A percentile compares a stretch with the other conserved stretches of the same genome.
Evolutionary conservation across 805 yeast genomes (phyloP).

Genomic region (Brettanomyces sp.): DNA sequence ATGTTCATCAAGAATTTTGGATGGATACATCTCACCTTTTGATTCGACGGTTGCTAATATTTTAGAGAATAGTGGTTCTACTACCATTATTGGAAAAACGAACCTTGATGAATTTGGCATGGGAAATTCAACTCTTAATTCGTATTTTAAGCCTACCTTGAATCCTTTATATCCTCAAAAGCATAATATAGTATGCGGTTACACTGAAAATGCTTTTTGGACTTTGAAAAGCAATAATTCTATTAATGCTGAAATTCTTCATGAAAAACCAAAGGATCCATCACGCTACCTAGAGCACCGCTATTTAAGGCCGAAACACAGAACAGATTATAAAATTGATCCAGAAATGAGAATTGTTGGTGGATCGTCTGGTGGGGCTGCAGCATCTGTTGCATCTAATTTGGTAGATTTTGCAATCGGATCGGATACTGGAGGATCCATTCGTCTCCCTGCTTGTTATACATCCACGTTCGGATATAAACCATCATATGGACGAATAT

Average conservation of each 20-base stretch:
- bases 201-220: slow-evolving; percentile 16
- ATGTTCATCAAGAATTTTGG: slow-evolving; percentile 62
- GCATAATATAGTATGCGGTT: slow-evolving; percentile 13
- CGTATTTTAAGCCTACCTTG: slow-evolving; percentile 45
- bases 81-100: slow-evolving; percentile 59
- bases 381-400: slow-evolving; percentile 77
- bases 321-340: slow-evolving; percentile 8
- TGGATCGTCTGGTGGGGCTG: slow-evolving; percentile 95
- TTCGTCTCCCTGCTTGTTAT: slow-evolving; percentile 84
- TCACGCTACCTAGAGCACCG: slow-evolving; percentile 1
- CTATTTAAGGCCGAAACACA: slow-evolving; percentile 12
- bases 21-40: slow-evolving; percentile 61
- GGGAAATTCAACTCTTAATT: slow-evolving; percentile 69
- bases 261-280: neutral
- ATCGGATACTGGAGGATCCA: slow-evolving; percentile 97
- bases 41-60: slow-evolving; percentile 63
- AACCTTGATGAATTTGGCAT: slow-evolving; percentile 97
- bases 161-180: slow-evolving; percentile 35
- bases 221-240: slow-evolving; percentile 10
- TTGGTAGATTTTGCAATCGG: slow-evolving; percentile 74
- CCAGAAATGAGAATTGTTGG: slow-evolving; percentile 46
- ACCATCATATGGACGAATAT: slow-evolving; percentile 86
- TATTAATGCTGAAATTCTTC: slow-evolving; percentile 2
- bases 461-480: slow-evolving; percentile 82
- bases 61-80: slow-evolving; percentile 43